These are phyloP conservation scores for Monosporascus ibericus DNA, from an alignment of 2,329 filamentous ascomycete genomes.

Conservation along the genomic window DNA sequence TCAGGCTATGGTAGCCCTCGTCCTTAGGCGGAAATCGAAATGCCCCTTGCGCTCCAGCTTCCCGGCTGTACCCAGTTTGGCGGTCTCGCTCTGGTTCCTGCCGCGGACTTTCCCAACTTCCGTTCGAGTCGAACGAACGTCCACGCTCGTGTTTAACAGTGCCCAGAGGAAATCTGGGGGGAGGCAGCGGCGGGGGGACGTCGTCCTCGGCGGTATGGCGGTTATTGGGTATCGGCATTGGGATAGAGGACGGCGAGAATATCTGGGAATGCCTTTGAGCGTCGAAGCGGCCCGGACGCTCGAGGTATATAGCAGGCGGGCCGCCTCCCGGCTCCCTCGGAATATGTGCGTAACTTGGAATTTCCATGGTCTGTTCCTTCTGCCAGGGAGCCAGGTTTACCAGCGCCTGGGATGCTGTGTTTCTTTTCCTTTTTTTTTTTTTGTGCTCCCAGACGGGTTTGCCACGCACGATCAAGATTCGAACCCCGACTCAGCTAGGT, in stretches of 20 bases:
- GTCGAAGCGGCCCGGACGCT: slow-evolving; percentile 19
- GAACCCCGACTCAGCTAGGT: slow-evolving; percentile 6
- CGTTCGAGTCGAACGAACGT: slow-evolving; percentile 23
- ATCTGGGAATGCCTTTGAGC: slow-evolving; percentile 17
- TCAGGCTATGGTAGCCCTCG: slow-evolving; percentile 28
- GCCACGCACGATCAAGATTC: slow-evolving; percentile 10
- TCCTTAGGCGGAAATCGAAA: slow-evolving; percentile 19
- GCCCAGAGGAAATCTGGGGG: slow-evolving; percentile 26
- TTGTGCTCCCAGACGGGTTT: slow-evolving; percentile 4
- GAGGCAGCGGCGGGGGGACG: slow-evolving; percentile 30
- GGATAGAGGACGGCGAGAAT: slow-evolving; percentile 27
- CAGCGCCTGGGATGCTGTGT: neutral
- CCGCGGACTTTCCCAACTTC: slow-evolving; percentile 21
- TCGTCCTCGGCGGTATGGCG: slow-evolving; percentile 25
- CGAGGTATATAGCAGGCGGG: slow-evolving; percentile 25
- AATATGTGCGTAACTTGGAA: slow-evolving; percentile 22
- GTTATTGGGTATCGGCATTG: slow-evolving; percentile 30
- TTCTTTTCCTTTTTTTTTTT: slow-evolving; percentile 2
- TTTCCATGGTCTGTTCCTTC: slow-evolving; percentile 19
- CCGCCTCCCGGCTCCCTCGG: slow-evolving; percentile 24
- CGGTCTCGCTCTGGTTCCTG: slow-evolving; percentile 20
- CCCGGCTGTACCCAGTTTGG: slow-evolving; percentile 13
- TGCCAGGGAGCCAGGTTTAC: neutral
- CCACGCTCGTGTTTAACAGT: slow-evolving; percentile 18
- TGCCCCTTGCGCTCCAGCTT: slow-evolving; percentile 11